A percentile compares a stretch with the other conserved stretches of the same genome.
Conservation (phyloP, 202 grass and related monocot species). For the Elaeis oleifera region DNA sequence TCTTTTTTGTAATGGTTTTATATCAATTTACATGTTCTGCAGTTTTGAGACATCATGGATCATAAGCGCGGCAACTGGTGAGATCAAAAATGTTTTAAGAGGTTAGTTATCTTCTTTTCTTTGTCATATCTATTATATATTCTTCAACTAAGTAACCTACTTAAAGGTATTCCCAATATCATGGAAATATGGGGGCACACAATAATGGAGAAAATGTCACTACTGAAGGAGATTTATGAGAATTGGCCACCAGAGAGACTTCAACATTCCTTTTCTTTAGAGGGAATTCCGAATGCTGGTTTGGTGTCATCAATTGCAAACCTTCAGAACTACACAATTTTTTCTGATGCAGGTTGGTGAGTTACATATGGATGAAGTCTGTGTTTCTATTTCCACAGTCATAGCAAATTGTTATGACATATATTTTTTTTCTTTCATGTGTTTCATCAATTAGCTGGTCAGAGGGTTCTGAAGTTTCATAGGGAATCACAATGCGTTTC, state of each 20-base stretch:
- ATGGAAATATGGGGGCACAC: conserved; percentile 44
- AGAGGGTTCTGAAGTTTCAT: conserved; percentile 59
- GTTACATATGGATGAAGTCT: background rate
- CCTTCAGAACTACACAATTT: conserved; percentile 45
- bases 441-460: conserved; percentile 45
- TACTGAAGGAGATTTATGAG: conserved; percentile 45
- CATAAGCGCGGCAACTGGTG: conserved; percentile 47
- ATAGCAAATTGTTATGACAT: conserved; percentile 11
- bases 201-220: conserved; percentile 44
- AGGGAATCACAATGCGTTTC: conserved; percentile 38
- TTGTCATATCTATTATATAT: conserved; percentile 9
- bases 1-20: conserved; percentile 1
- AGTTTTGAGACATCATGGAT: conserved; percentile 65
- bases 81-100: conserved; percentile 38
- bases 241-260: conserved; percentile 28
- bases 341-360: conserved; percentile 65
- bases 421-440: conserved; percentile 12
- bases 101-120: conserved; percentile 35
- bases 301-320: conserved; percentile 68
- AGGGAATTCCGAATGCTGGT: conserved; percentile 30
- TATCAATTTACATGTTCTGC: conserved; percentile 18
- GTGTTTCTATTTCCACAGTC: background rate
- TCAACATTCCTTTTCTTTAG: conserved; percentile 23
- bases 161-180: conserved; percentile 51
- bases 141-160: conserved; percentile 19